Base-by-base conservation (phyloP, 345 rosid genomes). In the Pseudoturritis turrita region DNA sequence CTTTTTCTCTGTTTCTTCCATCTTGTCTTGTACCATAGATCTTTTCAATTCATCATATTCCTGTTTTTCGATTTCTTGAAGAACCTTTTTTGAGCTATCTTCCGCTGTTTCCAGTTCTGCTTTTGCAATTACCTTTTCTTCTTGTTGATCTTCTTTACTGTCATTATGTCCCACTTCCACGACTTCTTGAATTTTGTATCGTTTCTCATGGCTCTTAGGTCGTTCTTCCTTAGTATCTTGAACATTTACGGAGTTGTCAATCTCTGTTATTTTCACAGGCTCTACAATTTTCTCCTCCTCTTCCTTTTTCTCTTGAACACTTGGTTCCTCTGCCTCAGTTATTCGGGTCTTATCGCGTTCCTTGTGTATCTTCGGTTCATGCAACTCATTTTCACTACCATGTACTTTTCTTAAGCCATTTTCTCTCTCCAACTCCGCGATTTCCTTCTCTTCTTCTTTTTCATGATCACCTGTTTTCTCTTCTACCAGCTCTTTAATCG, bases 351-450 rank as follows among this genome's bases (percentile, higher is more conserved):
- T 54, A 23, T 55, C 56, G 12, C 41, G 49, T 65, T 73, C 65
- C 33, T 65, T 73, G 52, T 65, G 58, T 65, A 25, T 65, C 55
- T 36, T 46, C 0, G 35, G 67, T 57, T 57, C 61, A 65, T 49
- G 36, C 2, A 67, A 66, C 31, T 47, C 39, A 0, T 67, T 18
- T 37, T 74, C 62, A 15, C 7, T 15, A 21, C 54, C 37, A 0
- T 25, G 25, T 36, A 17, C 19, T 39, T 46, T 56, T 25, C 43
- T 26, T 9, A 73, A 47, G 43, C 41, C 43, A 39, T 19, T 37
- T 33, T 67, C 56, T 41, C 21, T 51, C 40, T 74, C 57, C 9
- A 10, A 6, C 41, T 60, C 69, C 17, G n/a, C 1, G 0, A 4
- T 17, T 58, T 10, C 37, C 7, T 46, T 35, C 26, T 46, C 58